Conservation (phyloP, 2,329 filamentous ascomycete species). For the Paradendryphiella salina region DNA sequence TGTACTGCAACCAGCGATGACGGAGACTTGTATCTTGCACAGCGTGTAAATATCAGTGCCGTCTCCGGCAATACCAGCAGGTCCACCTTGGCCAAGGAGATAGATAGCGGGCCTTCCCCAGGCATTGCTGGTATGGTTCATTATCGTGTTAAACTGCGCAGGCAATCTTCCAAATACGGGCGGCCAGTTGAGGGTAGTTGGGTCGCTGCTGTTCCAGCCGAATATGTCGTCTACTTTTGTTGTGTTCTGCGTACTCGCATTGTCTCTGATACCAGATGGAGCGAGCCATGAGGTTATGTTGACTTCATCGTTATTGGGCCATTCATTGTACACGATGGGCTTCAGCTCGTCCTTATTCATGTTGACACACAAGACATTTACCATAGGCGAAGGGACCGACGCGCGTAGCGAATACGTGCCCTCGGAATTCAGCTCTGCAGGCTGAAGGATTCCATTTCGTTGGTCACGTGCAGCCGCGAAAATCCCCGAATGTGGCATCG, state of each 20-base stretch:
- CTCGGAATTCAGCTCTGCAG: conserved; percentile 61
- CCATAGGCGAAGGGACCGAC: conserved; percentile 68
- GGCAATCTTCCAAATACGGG: conserved; percentile 57
- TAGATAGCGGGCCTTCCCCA: conserved; percentile 63
- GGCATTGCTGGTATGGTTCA: conserved; percentile 42
- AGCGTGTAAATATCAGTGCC: conserved; percentile 59
- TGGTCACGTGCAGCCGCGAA: conserved; percentile 65
- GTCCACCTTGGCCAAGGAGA: conserved; percentile 55
- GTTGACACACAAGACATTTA: conserved; percentile 75
- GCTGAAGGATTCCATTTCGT: conserved; percentile 70
- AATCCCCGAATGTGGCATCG: conserved; percentile 74
- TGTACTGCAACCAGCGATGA: conserved; percentile 69
- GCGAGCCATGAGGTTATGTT: conserved; percentile 29
- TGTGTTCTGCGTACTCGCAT: conserved; percentile 33
- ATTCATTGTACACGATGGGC: conserved; percentile 66
- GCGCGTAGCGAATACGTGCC: conserved; percentile 71
- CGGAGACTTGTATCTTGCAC: conserved; percentile 67
- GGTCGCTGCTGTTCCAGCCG: conserved; percentile 59
- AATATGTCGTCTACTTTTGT: conserved; percentile 72
- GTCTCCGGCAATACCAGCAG: conserved; percentile 23
- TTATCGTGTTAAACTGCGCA: conserved; percentile 63
- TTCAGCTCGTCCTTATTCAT: conserved; percentile 62
- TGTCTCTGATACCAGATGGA: conserved; percentile 15
- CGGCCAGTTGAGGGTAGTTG: conserved; percentile 53
- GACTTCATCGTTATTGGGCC: conserved; percentile 52